Conservation (phyloP, 2,329 filamentous ascomycete genomes). For the Purpureocillium takamizusanense region DNA sequence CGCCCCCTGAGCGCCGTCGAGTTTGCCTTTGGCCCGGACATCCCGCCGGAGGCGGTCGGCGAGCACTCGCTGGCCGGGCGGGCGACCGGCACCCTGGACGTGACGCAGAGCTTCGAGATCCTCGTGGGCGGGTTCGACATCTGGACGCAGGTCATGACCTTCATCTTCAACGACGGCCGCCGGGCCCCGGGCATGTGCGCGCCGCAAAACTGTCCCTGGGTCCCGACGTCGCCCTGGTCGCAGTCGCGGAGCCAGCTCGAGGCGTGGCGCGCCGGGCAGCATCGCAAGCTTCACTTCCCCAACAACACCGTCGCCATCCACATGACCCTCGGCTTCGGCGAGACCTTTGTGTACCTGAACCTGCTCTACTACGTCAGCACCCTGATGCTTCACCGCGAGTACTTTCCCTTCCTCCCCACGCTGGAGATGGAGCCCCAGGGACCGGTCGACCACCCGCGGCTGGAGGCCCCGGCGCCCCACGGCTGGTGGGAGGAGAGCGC, state of each 20-base stretch:
- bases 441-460: constrained; percentile 28
- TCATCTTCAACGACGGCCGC: constrained; percentile 32
- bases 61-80: constrained; percentile 4
- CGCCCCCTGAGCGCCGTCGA: constrained; percentile 24
- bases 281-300: constrained; percentile 26
- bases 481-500: constrained; percentile 31
- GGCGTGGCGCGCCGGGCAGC: constrained; percentile 25
- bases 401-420: constrained; percentile 32
- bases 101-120: constrained; percentile 21
- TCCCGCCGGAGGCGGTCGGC: constrained; percentile 3
- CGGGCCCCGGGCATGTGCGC: constrained; percentile 28
- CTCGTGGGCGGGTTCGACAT: constrained; percentile 34
- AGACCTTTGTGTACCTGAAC: constrained; percentile 33
- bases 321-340: constrained; percentile 27
- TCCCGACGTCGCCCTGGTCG: constrained; percentile 23
- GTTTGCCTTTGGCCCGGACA: constrained; percentile 26
- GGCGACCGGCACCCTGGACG: constrained; percentile 11
- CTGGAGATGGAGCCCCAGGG: constrained; percentile 22
- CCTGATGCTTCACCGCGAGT: constrained; percentile 33
- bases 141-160: constrained; percentile 30
- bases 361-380: constrained; percentile 32
- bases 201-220: constrained; percentile 30
- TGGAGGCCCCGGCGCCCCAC: constrained; percentile 25
- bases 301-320: constrained; percentile 26
- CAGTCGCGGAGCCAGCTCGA: constrained; percentile 18